Evolutionary conservation across 495 filamentous ascomycete genomes (phyloP), one percentile per base, ranked within the genome.

Genomic region (Penicillium flavigenum): DNA sequence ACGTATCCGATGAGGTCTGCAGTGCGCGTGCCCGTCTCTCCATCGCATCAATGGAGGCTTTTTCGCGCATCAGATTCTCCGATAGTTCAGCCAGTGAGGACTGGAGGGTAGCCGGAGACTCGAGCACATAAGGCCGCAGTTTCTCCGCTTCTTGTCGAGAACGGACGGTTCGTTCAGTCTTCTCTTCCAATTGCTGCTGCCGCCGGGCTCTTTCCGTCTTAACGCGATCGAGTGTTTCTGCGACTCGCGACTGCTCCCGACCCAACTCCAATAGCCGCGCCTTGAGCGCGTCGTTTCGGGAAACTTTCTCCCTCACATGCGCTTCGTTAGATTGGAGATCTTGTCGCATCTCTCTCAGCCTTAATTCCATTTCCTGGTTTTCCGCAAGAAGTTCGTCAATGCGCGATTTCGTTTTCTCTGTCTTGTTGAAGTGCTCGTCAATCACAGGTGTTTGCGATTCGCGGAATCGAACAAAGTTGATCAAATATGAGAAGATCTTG

Each of bases 401-500:
- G 58, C 86, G 84, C 52, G 85, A 75, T 72, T 96, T 96, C 0
- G 88, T 91, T 57, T 80, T 83, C 69, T 98, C 91, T 17, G 89
- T 81, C 62, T 89, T 90, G 77, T 95, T 91, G 76, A 91, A 93
- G 71, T 98, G 90, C 67, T 92, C 87, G 62, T 94, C 90, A 47
- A 97, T 96, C 3, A 91, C 82, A 14, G 77, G 73, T 7, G 88
- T 90, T 73, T 96, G 92, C 54, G 86, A 89, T 75, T 96, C 92
- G 59, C 95, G 89, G 74, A 97, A 98, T 47, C 94, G 84, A 49
- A 96, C 91, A 73, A 98, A 98, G 74, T 98, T 98, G 74, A 98
- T 98, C 51, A 98, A 79, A 67, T 96, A 97, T 27, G 88, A 93
- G 65, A 98, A 92, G 57, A 97, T 92, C 72, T 90, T 91, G 57